Percentiles rank a stretch among this genome's conserved stretches.
Conservation (phyloP, 768 basidiomycete genomes). For the Xerocomus spinulosus region DNA sequence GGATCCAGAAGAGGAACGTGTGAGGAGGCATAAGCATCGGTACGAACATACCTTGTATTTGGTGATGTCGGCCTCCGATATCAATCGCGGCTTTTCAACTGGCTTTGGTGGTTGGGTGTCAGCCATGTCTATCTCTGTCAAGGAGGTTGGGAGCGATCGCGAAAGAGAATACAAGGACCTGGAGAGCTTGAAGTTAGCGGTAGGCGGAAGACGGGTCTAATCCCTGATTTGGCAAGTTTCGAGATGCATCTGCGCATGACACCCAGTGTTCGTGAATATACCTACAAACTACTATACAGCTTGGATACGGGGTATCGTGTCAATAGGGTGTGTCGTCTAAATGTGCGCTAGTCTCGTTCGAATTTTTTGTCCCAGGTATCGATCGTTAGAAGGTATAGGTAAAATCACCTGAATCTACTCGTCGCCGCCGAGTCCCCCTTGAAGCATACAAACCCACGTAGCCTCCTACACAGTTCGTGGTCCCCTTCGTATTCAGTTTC, state of each 20-base stretch:
- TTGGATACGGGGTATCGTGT: slow-evolving; percentile 22
- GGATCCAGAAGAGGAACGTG: slow-evolving; percentile 9
- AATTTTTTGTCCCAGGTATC: slow-evolving; percentile 17
- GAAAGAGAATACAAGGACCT: background rate
- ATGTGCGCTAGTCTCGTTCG: slow-evolving; percentile 8
- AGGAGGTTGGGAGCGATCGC: slow-evolving; percentile 7
- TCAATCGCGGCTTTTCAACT: slow-evolving; percentile 51
- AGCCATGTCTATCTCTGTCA: slow-evolving; percentile 43
- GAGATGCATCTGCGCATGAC: background rate
- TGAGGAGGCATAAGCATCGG: slow-evolving; percentile 12
- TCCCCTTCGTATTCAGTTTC: slow-evolving; percentile 18
- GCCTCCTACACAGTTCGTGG: slow-evolving; percentile 33
- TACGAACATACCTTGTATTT: slow-evolving; percentile 70
- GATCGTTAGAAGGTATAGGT: slow-evolving; percentile 14
- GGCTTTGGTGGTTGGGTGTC: slow-evolving; percentile 46
- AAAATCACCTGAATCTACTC: slow-evolving; percentile 7
- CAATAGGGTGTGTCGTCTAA: slow-evolving; percentile 17
- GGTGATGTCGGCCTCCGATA: slow-evolving; percentile 70
- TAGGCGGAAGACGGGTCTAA: background rate
- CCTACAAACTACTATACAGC: slow-evolving; percentile 26
- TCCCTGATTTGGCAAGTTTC: slow-evolving; percentile 26
- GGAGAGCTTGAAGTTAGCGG: slow-evolving; percentile 5
- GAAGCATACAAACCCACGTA: slow-evolving; percentile 54
- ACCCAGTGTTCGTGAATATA: slow-evolving; percentile 6
- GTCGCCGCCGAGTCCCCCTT: slow-evolving; percentile 30